These are phyloP conservation scores for Papiliotrema terrestris DNA, from an alignment of 1,284 basidiomycete species.

Conservation along the genomic window DNA sequence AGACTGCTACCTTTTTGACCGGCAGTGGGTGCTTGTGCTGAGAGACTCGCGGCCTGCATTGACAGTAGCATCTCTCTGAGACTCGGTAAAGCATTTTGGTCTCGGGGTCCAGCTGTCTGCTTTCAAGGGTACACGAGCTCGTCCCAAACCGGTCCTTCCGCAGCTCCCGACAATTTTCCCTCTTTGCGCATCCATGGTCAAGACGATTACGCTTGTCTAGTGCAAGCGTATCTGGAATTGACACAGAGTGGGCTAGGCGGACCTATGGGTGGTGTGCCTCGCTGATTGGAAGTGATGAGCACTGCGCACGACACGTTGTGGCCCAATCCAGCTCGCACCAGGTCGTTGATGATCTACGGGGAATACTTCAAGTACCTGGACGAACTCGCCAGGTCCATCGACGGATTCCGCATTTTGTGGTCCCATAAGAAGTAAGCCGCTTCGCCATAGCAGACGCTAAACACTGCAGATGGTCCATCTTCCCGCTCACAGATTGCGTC, in stretches of 20 bases:
- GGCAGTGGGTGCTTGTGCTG: slow-evolving; percentile 31
- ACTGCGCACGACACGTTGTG: slow-evolving; percentile 49
- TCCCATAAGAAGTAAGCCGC: slow-evolving; percentile 31
- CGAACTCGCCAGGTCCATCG: slow-evolving; percentile 42
- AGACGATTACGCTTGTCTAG: slow-evolving; percentile 42
- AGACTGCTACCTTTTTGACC: slow-evolving; percentile 48
- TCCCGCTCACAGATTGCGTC: slow-evolving; percentile 39
- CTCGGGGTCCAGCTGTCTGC: slow-evolving; percentile 46
- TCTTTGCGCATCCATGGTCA: slow-evolving; percentile 37
- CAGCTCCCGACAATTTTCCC: slow-evolving; percentile 44
- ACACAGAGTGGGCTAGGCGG: slow-evolving; percentile 33
- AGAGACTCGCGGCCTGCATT: not conserved
- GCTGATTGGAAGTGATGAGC: slow-evolving; percentile 30
- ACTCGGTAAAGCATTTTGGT: slow-evolving; percentile 49
- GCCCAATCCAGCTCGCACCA: slow-evolving; percentile 42
- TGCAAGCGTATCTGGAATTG: slow-evolving; percentile 47
- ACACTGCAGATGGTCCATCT: slow-evolving; percentile 32
- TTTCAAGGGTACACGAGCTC: slow-evolving; percentile 47
- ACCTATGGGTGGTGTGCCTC: too few relatives aligned
- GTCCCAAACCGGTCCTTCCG: slow-evolving; percentile 44
- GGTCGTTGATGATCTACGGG: slow-evolving; percentile 40
- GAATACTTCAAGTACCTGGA: slow-evolving; percentile 49
- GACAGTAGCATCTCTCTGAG: slow-evolving; percentile 39
- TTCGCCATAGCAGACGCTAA: too few relatives aligned
- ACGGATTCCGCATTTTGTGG: slow-evolving; percentile 46